Evolutionary conservation across 345 rosid species (phyloP), one percentile per base, ranked within the genome.

Genomic region (Excoecaria agallocha): DNA sequence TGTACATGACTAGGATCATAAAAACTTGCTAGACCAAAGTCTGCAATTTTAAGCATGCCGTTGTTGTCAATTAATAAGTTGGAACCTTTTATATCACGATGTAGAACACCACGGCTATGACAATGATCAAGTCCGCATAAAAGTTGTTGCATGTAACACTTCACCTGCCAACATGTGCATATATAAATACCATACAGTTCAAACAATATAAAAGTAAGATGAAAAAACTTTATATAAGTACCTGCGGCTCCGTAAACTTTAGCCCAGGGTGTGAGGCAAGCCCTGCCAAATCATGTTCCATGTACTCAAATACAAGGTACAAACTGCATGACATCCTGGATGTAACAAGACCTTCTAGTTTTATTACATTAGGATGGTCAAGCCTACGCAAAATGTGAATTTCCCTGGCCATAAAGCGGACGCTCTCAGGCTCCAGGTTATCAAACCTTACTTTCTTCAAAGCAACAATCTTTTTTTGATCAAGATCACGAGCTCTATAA

Each of bases 241-340:
- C 98, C 97, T 95, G 99, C 19, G 96, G 58, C 77, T 95, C 99
- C 41, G 99, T 86, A 78, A 95, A 95, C 77, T 91, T 95, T 66
- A 89, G 81, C 11, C 86, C 93, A 0, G 99, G 99, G 76, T 95
- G 93, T 17, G 98, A 85, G 30, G 99, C 98, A 56, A 95, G 89
- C 62, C 99, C 99, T 51, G 98, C 92, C 77, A 95, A 74, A 86
- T 95, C 99, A 84, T 95, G 99, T 80, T 95, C 99, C 99, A 95
- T 95, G 76, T 91, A 95, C 84, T 95, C 99, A 56, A 95, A 95
- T 76, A 95, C 99, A 80, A 95, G 98, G 80, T 94, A 94, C 78
- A 94, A 87, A 85, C 98, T 94, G 80, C 97, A 92, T 59, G 98
- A 94, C 97, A 94, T 95, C 86, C 99, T 95, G 22, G 99, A 95